Evolutionary conservation across 2,329 filamentous ascomycete genomes (phyloP).

Genomic region (Colletotrichum noveboracense): DNA sequence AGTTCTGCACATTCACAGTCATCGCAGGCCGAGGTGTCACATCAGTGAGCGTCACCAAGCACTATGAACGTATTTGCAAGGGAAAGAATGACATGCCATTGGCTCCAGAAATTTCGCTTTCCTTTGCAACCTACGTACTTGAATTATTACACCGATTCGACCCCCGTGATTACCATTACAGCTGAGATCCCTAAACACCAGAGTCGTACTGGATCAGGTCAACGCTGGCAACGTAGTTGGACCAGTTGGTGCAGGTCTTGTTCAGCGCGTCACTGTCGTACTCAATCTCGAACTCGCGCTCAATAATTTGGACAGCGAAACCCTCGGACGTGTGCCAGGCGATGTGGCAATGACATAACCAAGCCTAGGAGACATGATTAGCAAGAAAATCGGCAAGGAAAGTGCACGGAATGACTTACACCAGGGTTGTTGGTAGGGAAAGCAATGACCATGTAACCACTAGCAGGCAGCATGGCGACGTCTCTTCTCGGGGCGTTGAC

Average conservation of each 20-base stretch:
- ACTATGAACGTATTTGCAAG: neutral
- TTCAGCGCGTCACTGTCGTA: slow-evolving; percentile 14
- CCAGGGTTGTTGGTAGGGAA: slow-evolving; percentile 56
- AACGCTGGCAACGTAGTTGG: neutral
- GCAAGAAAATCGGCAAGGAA: neutral
- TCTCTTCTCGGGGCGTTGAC: slow-evolving; percentile 58
- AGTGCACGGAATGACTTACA: neutral
- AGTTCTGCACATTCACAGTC: neutral
- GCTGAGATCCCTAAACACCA: neutral
- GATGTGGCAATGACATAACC: slow-evolving; percentile 58
- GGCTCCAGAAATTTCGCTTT: neutral
- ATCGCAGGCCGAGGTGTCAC: neutral
- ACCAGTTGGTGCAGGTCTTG: slow-evolving; percentile 22
- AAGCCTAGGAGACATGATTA: slow-evolving; percentile 25
- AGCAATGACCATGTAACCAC: slow-evolving; percentile 54
- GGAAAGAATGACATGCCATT: neutral
- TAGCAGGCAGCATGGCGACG: slow-evolving; percentile 49
- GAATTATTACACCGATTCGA: neutral
- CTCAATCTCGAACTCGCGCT: slow-evolving; percentile 23
- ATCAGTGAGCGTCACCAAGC: neutral
- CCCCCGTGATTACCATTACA: neutral
- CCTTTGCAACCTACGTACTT: neutral
- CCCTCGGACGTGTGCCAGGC: slow-evolving; percentile 44
- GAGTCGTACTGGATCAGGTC: neutral
- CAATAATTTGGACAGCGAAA: slow-evolving; percentile 28